Evolutionary conservation across 139 green algal genomes (phyloP), one percentile per base, ranked within the genome.

Genomic region (Volvox reticuliferus): DNA sequence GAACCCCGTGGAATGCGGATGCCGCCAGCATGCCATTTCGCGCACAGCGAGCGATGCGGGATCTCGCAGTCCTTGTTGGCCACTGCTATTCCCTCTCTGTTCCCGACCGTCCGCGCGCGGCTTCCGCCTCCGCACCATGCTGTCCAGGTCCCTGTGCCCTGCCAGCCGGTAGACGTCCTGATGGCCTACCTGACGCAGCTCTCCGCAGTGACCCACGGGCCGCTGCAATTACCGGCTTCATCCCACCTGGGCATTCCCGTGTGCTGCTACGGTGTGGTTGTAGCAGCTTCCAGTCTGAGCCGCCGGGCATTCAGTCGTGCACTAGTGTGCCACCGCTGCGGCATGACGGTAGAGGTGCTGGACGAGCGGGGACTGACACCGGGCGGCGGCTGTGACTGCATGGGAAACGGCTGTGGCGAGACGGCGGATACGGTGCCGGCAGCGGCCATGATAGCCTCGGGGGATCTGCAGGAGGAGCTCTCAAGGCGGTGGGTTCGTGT

Each of bases 211-310:
- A 55, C 21, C 30, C 30, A 33, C 12, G 81, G 30, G 61, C 22
- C 37, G 14, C 50, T 2, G 17, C 50, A 22, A 2, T 55, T 19
- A 32, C 36, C 78, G 21, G 36, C 12, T 17, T 24, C 26, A 1
- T 50, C 50, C 75, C 32, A 20, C 71, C 1, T 21, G 5, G 71
- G 18, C 75, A 50, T 55, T 33, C 75, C 32, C 32, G 76, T 76
- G 73, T 71, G 76, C 32, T 91, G 75, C 87, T 86, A 85, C 33
- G 87, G 87, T 0, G 76, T 91, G 61, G 75, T 91, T 17, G 24
- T 26, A 12, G 61, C 61, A 1, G 87, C 35, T 35, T 86, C 76
- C 24, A 33, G 44, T 61, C 68, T 91, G 76, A 24, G 61, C 26
- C 76, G 44, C 50, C 76, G 62, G 2, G 61, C 87, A 21, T 75